A percentile compares a stretch with the other conserved stretches of the same genome.
Evolutionary conservation across 2,329 filamentous ascomycete genomes (phyloP).

Genomic region (Fusarium clavum): DNA sequence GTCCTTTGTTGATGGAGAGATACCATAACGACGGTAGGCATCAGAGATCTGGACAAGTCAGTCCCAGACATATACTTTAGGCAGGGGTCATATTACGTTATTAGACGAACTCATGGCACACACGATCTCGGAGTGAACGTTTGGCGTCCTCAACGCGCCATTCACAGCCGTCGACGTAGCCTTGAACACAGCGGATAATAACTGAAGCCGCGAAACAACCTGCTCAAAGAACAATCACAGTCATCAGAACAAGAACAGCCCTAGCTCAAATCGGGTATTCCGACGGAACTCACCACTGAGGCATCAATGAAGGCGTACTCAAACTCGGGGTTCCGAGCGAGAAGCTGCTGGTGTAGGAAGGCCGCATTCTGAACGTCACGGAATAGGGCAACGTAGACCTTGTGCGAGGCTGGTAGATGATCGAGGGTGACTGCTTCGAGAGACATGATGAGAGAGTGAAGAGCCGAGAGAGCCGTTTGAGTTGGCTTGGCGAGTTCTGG

Average conservation of each 20-base stretch:
- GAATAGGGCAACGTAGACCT: constrained; percentile 81
- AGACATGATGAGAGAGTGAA: constrained; percentile 52
- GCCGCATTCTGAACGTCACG: constrained; percentile 79
- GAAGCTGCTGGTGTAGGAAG: constrained; percentile 83
- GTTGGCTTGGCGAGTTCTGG: neutral
- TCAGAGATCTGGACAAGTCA: constrained; percentile 78
- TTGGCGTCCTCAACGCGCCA: constrained; percentile 77
- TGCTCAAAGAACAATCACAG: constrained; percentile 47
- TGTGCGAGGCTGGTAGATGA: constrained; percentile 76
- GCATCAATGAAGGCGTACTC: constrained; percentile 97
- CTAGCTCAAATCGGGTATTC: constrained; percentile 25
- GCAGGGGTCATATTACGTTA: constrained; percentile 67
- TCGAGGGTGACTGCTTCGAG: constrained; percentile 78
- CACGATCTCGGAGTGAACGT: constrained; percentile 90
- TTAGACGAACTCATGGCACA: constrained; percentile 83
- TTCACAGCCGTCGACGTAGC: constrained; percentile 76
- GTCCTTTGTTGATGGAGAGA: constrained; percentile 75
- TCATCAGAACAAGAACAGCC: constrained; percentile 16
- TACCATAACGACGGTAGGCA: constrained; percentile 88
- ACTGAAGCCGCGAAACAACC: constrained; percentile 78
- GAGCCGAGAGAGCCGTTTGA: constrained; percentile 22
- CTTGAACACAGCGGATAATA: constrained; percentile 80
- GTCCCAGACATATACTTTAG: neutral
- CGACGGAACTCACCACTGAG: constrained; percentile 68
- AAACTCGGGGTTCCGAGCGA: constrained; percentile 85